Evolutionary conservation across 2,329 filamentous ascomycete genomes (phyloP).

Genomic region (Diatrype stigma): DNA sequence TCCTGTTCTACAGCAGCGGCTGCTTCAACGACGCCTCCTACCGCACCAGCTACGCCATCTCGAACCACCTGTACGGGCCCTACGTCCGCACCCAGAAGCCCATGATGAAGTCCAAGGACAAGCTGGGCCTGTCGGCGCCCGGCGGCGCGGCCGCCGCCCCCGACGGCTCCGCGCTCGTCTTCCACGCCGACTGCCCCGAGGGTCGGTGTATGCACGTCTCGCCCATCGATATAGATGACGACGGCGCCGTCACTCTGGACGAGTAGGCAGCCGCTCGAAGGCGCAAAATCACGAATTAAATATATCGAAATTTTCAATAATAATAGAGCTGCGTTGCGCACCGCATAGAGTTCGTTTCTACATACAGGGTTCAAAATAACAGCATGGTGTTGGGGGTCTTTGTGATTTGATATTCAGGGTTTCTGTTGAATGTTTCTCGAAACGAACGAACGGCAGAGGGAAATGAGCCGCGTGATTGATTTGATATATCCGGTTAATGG

Average conservation of each 20-base stretch:
- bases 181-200: slow-evolving; percentile 33
- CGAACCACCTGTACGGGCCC: slow-evolving; percentile 32
- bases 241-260: slow-evolving; percentile 14
- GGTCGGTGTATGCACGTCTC: slow-evolving; percentile 34
- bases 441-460: no score
- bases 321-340: no score
- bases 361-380: neutral
- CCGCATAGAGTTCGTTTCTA: neutral
- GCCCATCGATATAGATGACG: slow-evolving; percentile 15
- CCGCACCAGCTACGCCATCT: slow-evolving; percentile 57
- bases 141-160: slow-evolving; percentile 35
- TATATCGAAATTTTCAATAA: no score
- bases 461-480: no score
- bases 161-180: slow-evolving; percentile 28
- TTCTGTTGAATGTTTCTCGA: no score
- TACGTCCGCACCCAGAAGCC: slow-evolving; percentile 31
- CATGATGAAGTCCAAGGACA: neutral
- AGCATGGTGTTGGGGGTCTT: neutral
- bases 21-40: slow-evolving; percentile 53
- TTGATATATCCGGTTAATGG: no score
- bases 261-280: neutral
- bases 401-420: no score
- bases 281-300: neutral
- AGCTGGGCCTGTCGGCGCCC: slow-evolving; percentile 31
- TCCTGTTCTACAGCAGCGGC: slow-evolving; percentile 59